Evolutionary conservation across 2,329 filamentous ascomycete genomes (phyloP).

Genomic region (Claviceps humidiphila): DNA sequence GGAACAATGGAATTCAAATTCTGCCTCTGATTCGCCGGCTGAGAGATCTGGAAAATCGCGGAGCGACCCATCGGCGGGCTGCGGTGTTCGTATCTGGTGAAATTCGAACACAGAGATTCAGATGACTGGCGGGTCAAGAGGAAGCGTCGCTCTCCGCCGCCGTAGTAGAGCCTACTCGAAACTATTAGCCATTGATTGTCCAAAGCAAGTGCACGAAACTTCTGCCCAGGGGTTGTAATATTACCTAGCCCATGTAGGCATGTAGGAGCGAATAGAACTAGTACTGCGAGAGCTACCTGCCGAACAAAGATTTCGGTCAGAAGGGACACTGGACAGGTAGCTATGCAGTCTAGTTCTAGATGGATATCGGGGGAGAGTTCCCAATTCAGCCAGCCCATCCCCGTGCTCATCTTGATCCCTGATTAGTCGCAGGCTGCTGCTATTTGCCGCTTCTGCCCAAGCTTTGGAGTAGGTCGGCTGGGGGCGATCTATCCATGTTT

Average conservation of each 20-base stretch:
- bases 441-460: constrained; percentile 18
- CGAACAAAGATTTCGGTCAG: constrained; percentile 40
- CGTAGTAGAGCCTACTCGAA: constrained; percentile 50
- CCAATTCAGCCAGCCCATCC: constrained; percentile 48
- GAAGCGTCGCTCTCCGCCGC: constrained; percentile 46
- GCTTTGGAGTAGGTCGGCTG: constrained; percentile 29
- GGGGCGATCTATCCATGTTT: constrained; percentile 30
- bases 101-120: constrained; percentile 32
- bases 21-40: constrained; percentile 20
- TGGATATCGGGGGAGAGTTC: constrained; percentile 36
- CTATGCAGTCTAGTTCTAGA: constrained; percentile 41
- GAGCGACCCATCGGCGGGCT: constrained; percentile 35
- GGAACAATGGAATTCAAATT: constrained; percentile 32
- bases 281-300: constrained; percentile 34
- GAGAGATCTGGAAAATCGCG: constrained; percentile 28
- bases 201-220: constrained; percentile 6
- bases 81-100: constrained; percentile 31
- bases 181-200: background rate
- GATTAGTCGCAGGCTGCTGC: constrained; percentile 31
- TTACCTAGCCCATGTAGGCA: constrained; percentile 43
- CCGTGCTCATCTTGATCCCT: constrained; percentile 50
- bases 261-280: constrained; percentile 29
- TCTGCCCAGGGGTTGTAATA: constrained; percentile 3
- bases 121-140: constrained; percentile 32
- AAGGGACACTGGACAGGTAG: constrained; percentile 34